Conservation (phyloP, 257 asterid genomes). For the Schizonepeta tenuifolia region DNA sequence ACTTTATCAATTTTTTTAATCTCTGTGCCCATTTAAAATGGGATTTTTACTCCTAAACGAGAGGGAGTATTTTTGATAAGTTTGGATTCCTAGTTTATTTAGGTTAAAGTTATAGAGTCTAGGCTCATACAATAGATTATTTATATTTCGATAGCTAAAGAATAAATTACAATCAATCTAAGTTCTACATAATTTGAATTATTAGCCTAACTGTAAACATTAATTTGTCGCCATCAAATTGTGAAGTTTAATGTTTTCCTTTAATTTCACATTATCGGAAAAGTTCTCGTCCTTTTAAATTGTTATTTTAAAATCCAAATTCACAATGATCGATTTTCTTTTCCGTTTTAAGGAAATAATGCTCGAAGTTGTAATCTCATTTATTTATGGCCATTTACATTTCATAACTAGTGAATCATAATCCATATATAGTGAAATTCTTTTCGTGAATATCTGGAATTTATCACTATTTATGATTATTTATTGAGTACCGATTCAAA, state of each 20-base stretch:
- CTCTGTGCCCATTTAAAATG: too few species aligned
- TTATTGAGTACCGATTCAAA: neutral
- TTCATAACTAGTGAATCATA: neutral
- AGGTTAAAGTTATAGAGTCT: too few species aligned
- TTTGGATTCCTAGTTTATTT: too few species aligned
- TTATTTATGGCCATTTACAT: neutral
- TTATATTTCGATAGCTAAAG: too few species aligned
- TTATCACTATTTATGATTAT: neutral
- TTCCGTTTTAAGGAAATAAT: neutral
- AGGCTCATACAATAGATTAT: too few species aligned
- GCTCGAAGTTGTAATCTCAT: neutral
- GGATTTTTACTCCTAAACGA: too few species aligned
- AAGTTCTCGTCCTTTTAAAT: neutral
- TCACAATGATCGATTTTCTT: neutral
- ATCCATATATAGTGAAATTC: neutral
- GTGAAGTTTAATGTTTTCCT: neutral
- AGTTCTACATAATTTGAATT: too few species aligned
- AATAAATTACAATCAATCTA: too few species aligned
- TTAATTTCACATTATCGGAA: neutral
- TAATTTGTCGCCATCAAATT: too few species aligned
- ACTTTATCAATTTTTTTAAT: too few species aligned
- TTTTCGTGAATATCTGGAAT: neutral
- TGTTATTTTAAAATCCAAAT: slow-evolving; percentile 5
- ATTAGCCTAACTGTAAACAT: too few species aligned
- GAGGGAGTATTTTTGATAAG: too few species aligned